A percentile compares a stretch with the other conserved stretches of the same genome.
Evolutionary conservation across 352 stramenopile species (phyloP).

Genomic region (Phytophthora lateralis): DNA sequence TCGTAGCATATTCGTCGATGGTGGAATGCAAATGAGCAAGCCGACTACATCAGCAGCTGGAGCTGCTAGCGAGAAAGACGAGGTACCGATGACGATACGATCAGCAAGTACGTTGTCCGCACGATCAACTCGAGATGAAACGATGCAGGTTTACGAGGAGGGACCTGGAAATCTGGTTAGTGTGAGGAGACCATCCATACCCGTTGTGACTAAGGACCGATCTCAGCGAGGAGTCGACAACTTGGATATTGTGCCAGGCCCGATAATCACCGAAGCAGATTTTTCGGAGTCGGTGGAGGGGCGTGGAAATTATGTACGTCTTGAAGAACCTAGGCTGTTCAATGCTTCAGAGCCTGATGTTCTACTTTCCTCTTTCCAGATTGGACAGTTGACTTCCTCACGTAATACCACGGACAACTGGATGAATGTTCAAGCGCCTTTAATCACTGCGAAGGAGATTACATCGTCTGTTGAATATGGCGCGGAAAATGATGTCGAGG

Average conservation of each 20-base stretch:
- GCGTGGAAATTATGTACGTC: not conserved
- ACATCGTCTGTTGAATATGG: constrained; percentile 1
- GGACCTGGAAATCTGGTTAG: not conserved
- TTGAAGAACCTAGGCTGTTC: not conserved
- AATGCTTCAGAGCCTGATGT: not conserved
- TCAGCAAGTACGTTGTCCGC: constrained; percentile 7
- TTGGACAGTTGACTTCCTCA: not conserved
- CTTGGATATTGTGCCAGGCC: not conserved
- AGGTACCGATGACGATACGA: not conserved
- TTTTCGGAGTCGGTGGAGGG: not conserved
- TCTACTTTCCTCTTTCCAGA: not conserved
- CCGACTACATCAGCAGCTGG: no score
- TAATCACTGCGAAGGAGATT: not conserved
- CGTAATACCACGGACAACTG: not conserved
- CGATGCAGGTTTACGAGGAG: constrained; percentile 1
- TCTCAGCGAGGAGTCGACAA: not conserved
- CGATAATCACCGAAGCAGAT: not conserved
- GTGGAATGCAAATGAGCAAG: constrained; percentile 18
- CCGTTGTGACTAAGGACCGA: not conserved
- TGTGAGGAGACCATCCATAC: not conserved
- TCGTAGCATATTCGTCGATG: constrained; percentile 1
- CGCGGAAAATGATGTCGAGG: not conserved
- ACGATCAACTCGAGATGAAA: constrained; percentile 14
- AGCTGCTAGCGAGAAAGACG: not conserved
- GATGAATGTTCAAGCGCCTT: not conserved